Evolutionary conservation across 345 rosid species (phyloP), one percentile per base, ranked within the genome.

Genomic region (Abelmoschus esculentus): DNA sequence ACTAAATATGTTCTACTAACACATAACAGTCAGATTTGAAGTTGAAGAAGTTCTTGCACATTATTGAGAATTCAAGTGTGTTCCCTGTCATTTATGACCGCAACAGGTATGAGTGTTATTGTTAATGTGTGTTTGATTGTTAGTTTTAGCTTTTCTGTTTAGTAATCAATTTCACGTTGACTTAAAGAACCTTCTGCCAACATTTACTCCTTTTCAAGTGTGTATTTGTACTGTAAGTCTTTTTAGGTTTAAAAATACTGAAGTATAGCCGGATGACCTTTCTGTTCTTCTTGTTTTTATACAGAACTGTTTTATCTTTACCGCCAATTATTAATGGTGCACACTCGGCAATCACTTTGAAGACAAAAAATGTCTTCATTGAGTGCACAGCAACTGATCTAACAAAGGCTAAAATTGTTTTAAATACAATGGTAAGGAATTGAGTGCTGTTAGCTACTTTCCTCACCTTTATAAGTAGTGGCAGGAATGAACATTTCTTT

Each of bases 321-420:
- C 98, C 98, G 0, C 99, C 99, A 70, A 87, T 95, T 75, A 95
- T 95, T 69, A 92, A 95, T 81, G 84, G 98, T 74, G 96, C 96
- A 63, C 97, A 92, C 80, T 95, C 97, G 32, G 98, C 98, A 67
- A 92, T 95, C 67, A 86, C 88, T 70, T 80, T 92, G 61, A 83
- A 90, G 86, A 95, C 99, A 28, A 90, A 86, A 82, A 95, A 92
- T 80, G 90, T 95, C 75, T 83, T 95, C 76, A 86, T 91, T 74
- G 99, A 95, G 75, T 95, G 99, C 78, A 92, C 98, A 18, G 98
- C 97, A 64, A 92, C 89, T 13, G 99, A 95, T 78, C 78, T 91
- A 78, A 90, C 96, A 3, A 92, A 90, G 90, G 99, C 99, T 72
- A 91, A 84, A 75, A 85, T 83, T 79, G 97, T 95, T 68, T 74